These are phyloP conservation scores for Bonia amplexicaulis DNA, from an alignment of 176 grass and related monocot species.

Conservation along the genomic window DNA sequence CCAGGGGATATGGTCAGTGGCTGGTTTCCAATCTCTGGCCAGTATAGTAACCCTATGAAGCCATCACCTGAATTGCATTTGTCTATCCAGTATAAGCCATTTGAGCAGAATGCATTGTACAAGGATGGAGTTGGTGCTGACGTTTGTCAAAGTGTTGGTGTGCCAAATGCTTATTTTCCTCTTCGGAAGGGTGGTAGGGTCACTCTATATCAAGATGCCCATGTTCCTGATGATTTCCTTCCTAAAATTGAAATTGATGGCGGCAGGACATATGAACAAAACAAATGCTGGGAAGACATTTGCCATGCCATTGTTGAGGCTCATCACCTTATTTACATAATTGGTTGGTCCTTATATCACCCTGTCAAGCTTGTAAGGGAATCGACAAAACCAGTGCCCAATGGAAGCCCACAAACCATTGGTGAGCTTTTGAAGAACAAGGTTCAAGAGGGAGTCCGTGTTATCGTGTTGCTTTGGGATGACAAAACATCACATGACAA, in stretches of 20 bases:
- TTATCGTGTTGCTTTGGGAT: constrained; percentile 94
- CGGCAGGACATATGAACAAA: constrained; percentile 65
- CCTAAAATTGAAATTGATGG: constrained; percentile 69
- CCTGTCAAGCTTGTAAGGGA: constrained; percentile 71
- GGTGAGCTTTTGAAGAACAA: constrained; percentile 83
- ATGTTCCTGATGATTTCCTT: constrained; percentile 57
- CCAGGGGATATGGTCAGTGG: constrained; percentile 43
- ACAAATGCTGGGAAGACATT: constrained; percentile 94
- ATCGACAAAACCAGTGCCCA: constrained; percentile 45
- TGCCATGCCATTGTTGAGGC: constrained; percentile 87
- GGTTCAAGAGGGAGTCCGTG: constrained; percentile 81
- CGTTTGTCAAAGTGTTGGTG: constrained; percentile 41
- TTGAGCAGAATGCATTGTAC: constrained; percentile 63
- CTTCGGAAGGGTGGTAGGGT: constrained; percentile 69
- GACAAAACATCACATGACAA: constrained; percentile 96
- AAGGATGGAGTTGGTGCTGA: constrained; percentile 52
- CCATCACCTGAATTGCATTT: constrained; percentile 62
- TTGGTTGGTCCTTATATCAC: constrained; percentile 90
- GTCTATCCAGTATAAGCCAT: constrained; percentile 62
- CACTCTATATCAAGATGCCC: constrained; percentile 91
- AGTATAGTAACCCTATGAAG: constrained; percentile 48
- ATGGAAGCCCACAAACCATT: constrained; percentile 46
- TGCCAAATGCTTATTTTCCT: constrained; percentile 91
- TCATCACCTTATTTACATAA: constrained; percentile 86
- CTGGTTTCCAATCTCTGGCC: constrained; percentile 68